Percentiles rank a stretch among this genome's conserved stretches.
These are phyloP conservation scores for Pterula multifida DNA, from an alignment of 1,284 basidiomycete genomes.

Conservation along the genomic window DNA sequence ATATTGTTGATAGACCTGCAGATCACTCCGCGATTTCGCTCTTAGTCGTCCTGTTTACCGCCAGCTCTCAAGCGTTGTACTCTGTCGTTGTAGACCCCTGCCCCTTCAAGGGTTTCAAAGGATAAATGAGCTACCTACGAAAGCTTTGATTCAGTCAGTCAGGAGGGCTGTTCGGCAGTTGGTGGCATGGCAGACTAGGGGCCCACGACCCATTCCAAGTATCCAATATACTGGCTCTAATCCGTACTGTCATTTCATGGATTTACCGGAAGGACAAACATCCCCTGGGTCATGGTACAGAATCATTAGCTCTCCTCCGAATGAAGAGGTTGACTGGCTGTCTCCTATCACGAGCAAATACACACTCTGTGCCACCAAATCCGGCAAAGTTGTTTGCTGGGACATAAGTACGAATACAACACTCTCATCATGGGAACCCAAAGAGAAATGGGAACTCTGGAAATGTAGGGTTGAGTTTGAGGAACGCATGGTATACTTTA, in stretches of 20 bases:
- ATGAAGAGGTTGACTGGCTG: slow-evolving; percentile 62
- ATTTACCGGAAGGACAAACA: slow-evolving; percentile 12
- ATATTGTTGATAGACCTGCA: slow-evolving; percentile 35
- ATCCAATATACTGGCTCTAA: slow-evolving; percentile 9
- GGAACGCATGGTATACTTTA: slow-evolving; percentile 56
- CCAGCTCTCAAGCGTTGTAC: slow-evolving; percentile 43
- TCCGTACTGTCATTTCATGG: slow-evolving; percentile 12
- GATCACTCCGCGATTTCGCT: slow-evolving; percentile 43
- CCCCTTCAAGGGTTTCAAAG: slow-evolving; percentile 58
- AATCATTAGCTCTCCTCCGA: slow-evolving; percentile 46
- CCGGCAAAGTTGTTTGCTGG: slow-evolving; percentile 67
- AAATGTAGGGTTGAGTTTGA: slow-evolving; percentile 68
- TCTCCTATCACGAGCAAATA: slow-evolving; percentile 65
- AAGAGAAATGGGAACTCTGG: slow-evolving; percentile 59
- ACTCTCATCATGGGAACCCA: slow-evolving; percentile 56
- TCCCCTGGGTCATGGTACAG: slow-evolving; percentile 37
- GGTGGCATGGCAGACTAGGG: slow-evolving; percentile 45
- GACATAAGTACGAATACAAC: slow-evolving; percentile 47
- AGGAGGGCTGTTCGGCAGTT: slow-evolving; percentile 50
- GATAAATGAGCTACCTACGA: slow-evolving; percentile 46
- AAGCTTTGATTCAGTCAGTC: slow-evolving; percentile 45
- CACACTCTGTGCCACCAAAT: slow-evolving; percentile 60
- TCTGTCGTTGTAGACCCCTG: slow-evolving; percentile 51
- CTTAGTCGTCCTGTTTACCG: slow-evolving; percentile 55
- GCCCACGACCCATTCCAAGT: slow-evolving; percentile 34